Percentiles rank a stretch among this genome's conserved stretches.
Evolutionary conservation across 306 rosid genomes (phyloP).

Genomic region (Rosa lucieae): DNA sequence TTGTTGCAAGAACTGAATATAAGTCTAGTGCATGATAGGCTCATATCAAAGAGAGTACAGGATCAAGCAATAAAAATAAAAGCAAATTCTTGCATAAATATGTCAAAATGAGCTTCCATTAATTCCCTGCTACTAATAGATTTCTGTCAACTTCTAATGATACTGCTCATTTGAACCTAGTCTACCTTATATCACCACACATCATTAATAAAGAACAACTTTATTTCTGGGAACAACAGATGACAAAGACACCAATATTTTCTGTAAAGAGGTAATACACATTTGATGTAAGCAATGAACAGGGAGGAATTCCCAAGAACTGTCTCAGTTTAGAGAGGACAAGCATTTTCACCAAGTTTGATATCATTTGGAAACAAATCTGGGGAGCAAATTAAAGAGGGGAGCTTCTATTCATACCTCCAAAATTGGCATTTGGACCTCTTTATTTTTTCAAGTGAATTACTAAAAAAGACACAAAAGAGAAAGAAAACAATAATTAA

Average conservation of each 20-base stretch:
- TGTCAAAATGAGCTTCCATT: background rate
- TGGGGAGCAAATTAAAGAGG: too few species aligned
- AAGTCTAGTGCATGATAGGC: background rate
- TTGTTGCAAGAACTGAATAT: conserved; percentile 13
- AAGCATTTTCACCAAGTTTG: too few species aligned
- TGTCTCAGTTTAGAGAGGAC: background rate
- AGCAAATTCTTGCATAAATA: background rate
- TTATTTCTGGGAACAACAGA: background rate
- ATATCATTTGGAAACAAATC: too few species aligned
- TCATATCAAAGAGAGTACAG: background rate
- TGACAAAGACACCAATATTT: background rate
- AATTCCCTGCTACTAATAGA: background rate
- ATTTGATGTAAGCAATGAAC: background rate
- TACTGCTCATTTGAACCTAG: background rate
- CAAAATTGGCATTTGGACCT: too few species aligned
- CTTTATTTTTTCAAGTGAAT: too few species aligned
- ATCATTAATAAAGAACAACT: background rate
- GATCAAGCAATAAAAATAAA: background rate
- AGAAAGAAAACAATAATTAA: too few species aligned
- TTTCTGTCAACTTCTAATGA: background rate
- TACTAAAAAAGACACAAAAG: too few species aligned
- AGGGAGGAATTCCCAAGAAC: background rate
- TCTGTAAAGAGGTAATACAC: background rate
- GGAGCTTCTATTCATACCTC: too few species aligned
- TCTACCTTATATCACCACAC: too few species aligned